Conservation (phyloP, 371 early-diverging fungal species). For the Mucor velutinosus region DNA sequence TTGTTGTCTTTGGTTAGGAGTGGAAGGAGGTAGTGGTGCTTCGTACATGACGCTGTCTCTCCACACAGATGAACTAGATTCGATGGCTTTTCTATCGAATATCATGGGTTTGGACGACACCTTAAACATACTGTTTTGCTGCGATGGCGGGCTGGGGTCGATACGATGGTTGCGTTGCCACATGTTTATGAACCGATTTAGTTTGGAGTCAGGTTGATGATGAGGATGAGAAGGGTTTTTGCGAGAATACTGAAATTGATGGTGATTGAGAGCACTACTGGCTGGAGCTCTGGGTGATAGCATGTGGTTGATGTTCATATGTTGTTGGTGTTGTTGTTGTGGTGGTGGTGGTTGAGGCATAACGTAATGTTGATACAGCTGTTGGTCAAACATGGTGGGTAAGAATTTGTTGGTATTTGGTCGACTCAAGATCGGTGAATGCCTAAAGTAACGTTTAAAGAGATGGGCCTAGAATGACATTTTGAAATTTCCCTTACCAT, state of each 20-base stretch:
- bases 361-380: background rate
- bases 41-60: conserved; percentile 9
- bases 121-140: background rate
- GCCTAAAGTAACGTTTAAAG: conserved; percentile 11
- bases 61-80: conserved; percentile 33
- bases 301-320: conserved; percentile 33
- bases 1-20: background rate
- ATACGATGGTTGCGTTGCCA: conserved; percentile 23
- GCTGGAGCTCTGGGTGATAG: conserved; percentile 28
- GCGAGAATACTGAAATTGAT: conserved; percentile 9
- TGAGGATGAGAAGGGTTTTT: background rate
- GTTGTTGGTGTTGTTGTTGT: conserved; percentile 20
- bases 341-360: conserved; percentile 3
- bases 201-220: conserved; percentile 20
- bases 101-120: conserved; percentile 1
- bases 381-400: background rate
- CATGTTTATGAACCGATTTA: conserved; percentile 22
- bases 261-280: conserved; percentile 21
- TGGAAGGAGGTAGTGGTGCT: background rate
- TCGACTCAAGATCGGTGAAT: conserved; percentile 15
- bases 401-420: conserved; percentile 10
- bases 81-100: conserved; percentile 21
- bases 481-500: background rate
- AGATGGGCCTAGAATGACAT: background rate
- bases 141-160: conserved; percentile 6